Evolutionary conservation across 768 basidiomycete genomes (phyloP), one percentile per base, ranked within the genome.

Genomic region (Boletus pseudopeckii): DNA sequence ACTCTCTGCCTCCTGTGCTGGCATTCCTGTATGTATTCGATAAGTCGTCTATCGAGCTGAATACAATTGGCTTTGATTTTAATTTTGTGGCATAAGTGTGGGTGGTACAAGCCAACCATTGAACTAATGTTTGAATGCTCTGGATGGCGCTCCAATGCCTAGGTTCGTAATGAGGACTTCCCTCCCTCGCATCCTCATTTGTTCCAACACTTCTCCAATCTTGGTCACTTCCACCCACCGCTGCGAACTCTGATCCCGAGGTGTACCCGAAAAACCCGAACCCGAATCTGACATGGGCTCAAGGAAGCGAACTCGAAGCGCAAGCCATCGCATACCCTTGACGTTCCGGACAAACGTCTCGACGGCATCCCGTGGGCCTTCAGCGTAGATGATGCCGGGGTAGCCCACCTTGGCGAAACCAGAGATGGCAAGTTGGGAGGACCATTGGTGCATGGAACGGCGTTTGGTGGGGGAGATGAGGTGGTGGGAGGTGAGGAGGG

Each of bases 321-420:
- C 42, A 10, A 43, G 42, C 26, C 42, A n/a, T 17, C 28, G 42
- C 42, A 17, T n/a, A 2, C 17, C 42, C 63, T 85, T 88, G 50
- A 90, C 78, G 48, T 84, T 85, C 18, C 65, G 71, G 1, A 86
- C 79, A 58, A 88, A 88, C 58, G 84, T 82, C 60, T 84, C 78
- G 13, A 89, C 72, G 44, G 78, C 69, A 8, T 74, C 69, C 40
- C 73, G 72, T 18, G 60, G 59, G 8, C 87, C 88, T 64, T 83
- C 75, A n/a, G 78, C 83, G 51, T 88, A 91, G 41, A 91, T 86
- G 42, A 88, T 74, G 5, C 87, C 88, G 13, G 88, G 88, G 66
- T 89, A 80, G 0, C 88, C 87, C 9, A 85, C 76, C 68, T 90
- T 90, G 1, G 86, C 82, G 64, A 89, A 90, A 0, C 89, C 88